phyloP scores from a whole-genome alignment of 768 basidiomycete genomes.

The Phylloporus sp. region DNA sequence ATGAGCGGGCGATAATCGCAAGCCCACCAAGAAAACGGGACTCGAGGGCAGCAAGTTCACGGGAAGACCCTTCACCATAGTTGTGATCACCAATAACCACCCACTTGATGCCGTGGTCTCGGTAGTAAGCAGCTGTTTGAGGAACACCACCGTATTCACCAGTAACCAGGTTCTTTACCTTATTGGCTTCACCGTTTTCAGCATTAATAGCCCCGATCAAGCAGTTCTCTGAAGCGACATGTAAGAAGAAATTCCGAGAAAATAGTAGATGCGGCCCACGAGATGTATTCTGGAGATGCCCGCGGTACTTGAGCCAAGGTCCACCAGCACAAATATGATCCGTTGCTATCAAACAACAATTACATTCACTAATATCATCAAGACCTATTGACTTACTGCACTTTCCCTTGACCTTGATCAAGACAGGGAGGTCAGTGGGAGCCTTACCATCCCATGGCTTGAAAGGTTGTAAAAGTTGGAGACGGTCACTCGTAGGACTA shows the following conservation, averaged over 20 bases:
- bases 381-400: slow-evolving; percentile 66
- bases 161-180: slow-evolving; percentile 85
- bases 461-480: slow-evolving; percentile 90
- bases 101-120: slow-evolving; percentile 89
- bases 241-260: slow-evolving; percentile 2
- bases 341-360: slow-evolving; percentile 47
- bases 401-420: slow-evolving; percentile 99
- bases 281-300: slow-evolving; percentile 97
- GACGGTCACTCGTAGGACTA: slow-evolving; percentile 79
- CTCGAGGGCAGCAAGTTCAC: slow-evolving; percentile 96
- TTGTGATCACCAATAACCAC: slow-evolving; percentile 95
- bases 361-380: background rate
- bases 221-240: slow-evolving; percentile 70
- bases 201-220: slow-evolving; percentile 95
- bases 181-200: slow-evolving; percentile 95
- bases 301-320: slow-evolving; percentile 99
- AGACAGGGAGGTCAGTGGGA: slow-evolving; percentile 79
- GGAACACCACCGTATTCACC: slow-evolving; percentile 87
- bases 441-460: slow-evolving; percentile 91
- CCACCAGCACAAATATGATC: slow-evolving; percentile 98
- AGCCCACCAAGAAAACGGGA: slow-evolving; percentile 93
- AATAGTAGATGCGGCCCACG: slow-evolving; percentile 44
- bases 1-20: slow-evolving; percentile 93
- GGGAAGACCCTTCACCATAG: slow-evolving; percentile 98
- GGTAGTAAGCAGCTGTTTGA: slow-evolving; percentile 81